phyloP scores from a whole-genome alignment of 2,329 filamentous ascomycete genomes.

The Penicillium sp. region DNA sequence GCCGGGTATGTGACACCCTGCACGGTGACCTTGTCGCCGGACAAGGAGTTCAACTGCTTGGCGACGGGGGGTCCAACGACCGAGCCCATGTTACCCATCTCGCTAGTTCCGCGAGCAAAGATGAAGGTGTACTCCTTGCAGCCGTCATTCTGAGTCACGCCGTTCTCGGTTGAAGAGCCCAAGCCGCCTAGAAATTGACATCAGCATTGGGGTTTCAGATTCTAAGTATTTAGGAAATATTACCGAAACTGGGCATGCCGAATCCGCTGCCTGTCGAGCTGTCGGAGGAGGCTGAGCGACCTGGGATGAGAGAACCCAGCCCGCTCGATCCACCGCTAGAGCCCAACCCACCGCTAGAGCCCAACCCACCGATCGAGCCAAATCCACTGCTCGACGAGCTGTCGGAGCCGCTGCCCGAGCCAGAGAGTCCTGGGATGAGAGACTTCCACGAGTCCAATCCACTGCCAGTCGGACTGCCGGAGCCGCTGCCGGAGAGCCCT shows the following conservation, averaged over 20 bases:
- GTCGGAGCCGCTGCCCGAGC: neutral
- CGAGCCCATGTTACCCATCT: slow-evolving; percentile 44
- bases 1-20: slow-evolving; percentile 37
- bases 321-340: neutral
- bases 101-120: slow-evolving; percentile 44
- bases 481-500: neutral
- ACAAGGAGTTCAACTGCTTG: slow-evolving; percentile 21
- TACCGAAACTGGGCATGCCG: slow-evolving; percentile 1
- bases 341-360: too few relatives aligned
- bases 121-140: slow-evolving; percentile 45
- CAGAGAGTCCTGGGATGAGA: neutral
- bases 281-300: neutral
- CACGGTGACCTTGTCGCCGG: slow-evolving; percentile 27
- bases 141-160: slow-evolving; percentile 37
- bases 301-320: neutral
- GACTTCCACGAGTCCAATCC: slow-evolving; percentile 11
- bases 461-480: slow-evolving; percentile 3
- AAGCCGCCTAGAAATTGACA: slow-evolving; percentile 20
- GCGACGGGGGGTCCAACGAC: slow-evolving; percentile 41
- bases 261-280: neutral
- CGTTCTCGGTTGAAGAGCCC: slow-evolving; percentile 34
- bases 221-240: neutral
- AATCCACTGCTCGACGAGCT: neutral
- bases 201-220: slow-evolving; percentile 11
- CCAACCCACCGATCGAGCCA: too few relatives aligned